These are phyloP conservation scores for Puccinia brachypodii DNA, from an alignment of 1,284 basidiomycete genomes.

Conservation along the genomic window DNA sequence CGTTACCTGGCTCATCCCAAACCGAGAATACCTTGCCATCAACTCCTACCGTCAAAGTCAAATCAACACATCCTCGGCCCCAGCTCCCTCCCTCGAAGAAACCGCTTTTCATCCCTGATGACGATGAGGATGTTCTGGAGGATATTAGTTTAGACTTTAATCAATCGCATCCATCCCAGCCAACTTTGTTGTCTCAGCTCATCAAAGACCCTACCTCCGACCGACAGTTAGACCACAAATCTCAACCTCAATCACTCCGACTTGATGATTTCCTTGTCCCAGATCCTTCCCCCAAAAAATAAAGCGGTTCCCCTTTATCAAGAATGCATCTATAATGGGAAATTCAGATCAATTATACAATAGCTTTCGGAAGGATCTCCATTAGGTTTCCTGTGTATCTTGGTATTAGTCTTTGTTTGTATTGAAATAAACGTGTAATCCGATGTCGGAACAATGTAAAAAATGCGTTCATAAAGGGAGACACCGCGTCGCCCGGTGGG, in stretches of 20 bases:
- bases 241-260: slow-evolving; percentile 18
- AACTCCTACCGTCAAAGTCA: background rate
- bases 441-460: no score
- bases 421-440: no score
- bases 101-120: slow-evolving; percentile 29
- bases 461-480: no score
- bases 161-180: background rate
- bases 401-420: no score
- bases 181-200: slow-evolving; percentile 17
- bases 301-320: background rate
- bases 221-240: slow-evolving; percentile 32
- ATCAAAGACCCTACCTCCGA: slow-evolving; percentile 34
- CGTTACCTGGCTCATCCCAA: background rate
- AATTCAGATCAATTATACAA: no score
- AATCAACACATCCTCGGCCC: background rate
- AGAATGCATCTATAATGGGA: no score
- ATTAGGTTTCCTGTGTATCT: no score
- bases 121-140: slow-evolving; percentile 19
- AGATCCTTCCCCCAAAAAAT: slow-evolving; percentile 1
- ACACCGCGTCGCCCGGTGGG: no score
- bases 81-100: background rate
- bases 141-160: background rate
- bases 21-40: background rate
- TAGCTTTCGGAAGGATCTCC: no score
- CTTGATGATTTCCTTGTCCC: slow-evolving; percentile 29